phyloP scores from a whole-genome alignment of 1,284 basidiomycete species.

The Boletellus deceptivus region DNA sequence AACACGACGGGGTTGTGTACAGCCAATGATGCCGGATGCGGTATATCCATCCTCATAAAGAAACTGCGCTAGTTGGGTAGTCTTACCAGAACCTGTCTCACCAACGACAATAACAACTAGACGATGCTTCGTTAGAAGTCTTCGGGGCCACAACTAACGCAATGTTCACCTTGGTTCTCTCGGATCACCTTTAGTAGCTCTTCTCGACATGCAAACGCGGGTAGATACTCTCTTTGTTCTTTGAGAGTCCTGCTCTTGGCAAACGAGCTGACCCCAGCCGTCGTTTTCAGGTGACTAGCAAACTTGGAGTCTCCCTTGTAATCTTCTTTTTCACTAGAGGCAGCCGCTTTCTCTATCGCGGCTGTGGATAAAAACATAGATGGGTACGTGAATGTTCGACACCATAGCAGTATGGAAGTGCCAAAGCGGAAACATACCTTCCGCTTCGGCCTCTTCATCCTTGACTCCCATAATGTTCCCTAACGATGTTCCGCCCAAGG shows the following conservation, averaged over 20 bases:
- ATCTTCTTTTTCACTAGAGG: conserved; percentile 64
- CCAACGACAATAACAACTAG: conserved; percentile 90
- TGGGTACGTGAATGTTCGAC: conserved; percentile 76
- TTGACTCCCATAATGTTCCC: conserved; percentile 98
- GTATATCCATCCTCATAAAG: conserved; percentile 97
- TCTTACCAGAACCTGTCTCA: conserved; percentile 95
- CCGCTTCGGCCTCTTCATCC: conserved; percentile 87
- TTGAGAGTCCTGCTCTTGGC: conserved; percentile 83
- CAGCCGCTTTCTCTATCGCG: conserved; percentile 59
- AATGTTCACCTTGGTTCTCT: conserved; percentile 84
- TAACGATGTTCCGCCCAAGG: conserved; percentile 87
- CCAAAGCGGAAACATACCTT: conserved; percentile 55
- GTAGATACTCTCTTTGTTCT: conserved; percentile 95
- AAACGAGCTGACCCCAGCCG: conserved; percentile 80
- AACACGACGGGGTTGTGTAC: conserved; percentile 95
- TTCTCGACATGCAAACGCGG: conserved; percentile 96
- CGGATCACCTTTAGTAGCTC: conserved; percentile 87
- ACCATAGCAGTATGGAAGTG: conserved; percentile 34
- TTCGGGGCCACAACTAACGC: not conserved
- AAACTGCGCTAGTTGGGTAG: conserved; percentile 90
- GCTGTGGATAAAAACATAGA: conserved; percentile 41
- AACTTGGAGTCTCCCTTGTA: conserved; percentile 97
- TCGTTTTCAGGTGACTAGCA: conserved; percentile 83
- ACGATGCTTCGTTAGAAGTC: not conserved
- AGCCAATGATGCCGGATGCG: conserved; percentile 84